A percentile compares a stretch with the other conserved stretches of the same genome.
phyloP scores from a whole-genome alignment of 345 rosid species.

The Hibiscus tridactylites region DNA sequence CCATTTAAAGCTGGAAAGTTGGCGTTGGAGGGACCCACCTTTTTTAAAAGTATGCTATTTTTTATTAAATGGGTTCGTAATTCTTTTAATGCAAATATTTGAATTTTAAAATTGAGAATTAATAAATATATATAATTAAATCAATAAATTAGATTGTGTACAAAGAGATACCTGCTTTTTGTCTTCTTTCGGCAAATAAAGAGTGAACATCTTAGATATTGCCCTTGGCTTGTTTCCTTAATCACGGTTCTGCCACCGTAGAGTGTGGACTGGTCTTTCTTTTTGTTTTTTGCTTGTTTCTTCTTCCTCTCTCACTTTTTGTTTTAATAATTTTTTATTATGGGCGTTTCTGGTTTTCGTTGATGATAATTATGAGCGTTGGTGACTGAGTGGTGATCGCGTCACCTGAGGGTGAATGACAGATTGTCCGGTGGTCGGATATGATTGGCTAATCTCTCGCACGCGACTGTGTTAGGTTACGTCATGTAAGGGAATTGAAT shows the following conservation, averaged over 20 bases:
- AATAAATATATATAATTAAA: background rate
- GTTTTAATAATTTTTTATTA: no score
- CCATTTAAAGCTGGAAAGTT: conserved; percentile 29
- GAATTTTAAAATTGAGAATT: background rate
- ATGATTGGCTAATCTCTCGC: no score
- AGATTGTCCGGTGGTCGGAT: no score
- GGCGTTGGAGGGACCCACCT: conserved; percentile 20
- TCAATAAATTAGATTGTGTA: no score
- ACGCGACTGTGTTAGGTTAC: no score
- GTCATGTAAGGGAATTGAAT: no score
- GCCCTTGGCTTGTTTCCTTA: background rate
- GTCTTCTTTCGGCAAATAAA: conserved; percentile 17
- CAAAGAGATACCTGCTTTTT: conserved; percentile 21
- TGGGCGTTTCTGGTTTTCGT: background rate
- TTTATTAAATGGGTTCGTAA: background rate
- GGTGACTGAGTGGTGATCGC: background rate
- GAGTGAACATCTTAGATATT: background rate
- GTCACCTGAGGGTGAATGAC: background rate
- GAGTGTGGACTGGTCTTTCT: background rate
- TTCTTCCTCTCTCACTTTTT: background rate
- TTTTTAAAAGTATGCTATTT: conserved; percentile 4
- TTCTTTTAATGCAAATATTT: background rate
- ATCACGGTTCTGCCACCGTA: conserved; percentile 28
- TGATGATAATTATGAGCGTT: background rate
- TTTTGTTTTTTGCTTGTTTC: background rate